Base-by-base conservation (phyloP, 352 stramenopile genomes). In the Pythium utonaiense region DNA sequence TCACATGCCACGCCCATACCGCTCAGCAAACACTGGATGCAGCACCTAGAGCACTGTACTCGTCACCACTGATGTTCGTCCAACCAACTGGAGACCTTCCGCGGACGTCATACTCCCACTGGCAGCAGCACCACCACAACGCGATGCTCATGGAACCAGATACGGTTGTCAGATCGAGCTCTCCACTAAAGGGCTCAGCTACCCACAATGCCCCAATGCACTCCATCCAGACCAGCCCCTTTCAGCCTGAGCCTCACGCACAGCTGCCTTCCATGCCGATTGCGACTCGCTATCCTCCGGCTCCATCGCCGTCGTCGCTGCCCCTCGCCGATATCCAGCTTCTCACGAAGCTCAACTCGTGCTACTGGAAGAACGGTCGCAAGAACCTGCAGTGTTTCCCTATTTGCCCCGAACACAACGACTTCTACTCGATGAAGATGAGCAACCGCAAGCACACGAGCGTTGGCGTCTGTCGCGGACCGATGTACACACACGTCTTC, bases 381-480 rank as follows among this genome's bases (percentile, higher is more conserved):
- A 96, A 95, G 66, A 96, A 96, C 60, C 52, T 96, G 44, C 88
- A 96, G 63, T 96, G 88, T 58, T 96, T 96, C 55, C 88, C 88
- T 9, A 74, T 77, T 3, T 96, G 88, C 31, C 86, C 86, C 17
- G 86, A 95, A 57, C 83, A 93, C 63, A 77, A 88, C 57, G 88
- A 96, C 65, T 96, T 95, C 25, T 94, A 91, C 70, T 91, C 83
- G 6, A 93, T 93, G 83, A 93, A 92, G 71, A 92, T 93, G 73
- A 92, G 90, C 69, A 91, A 91, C 66, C 81, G 81, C 44, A 95
- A 95, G 67, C 86, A 95, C 61, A 86, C 81, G 51, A 90, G 77
- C 57, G 80, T 92, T 17, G 86, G 86, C 1, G 86, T 95, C 2
- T 95, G 86, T 60, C 85, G 85, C 22, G 83, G 81, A 3, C 83